Base-by-base conservation (phyloP, 2,329 filamentous ascomycete species). In the Acrocalymma vagum region DNA sequence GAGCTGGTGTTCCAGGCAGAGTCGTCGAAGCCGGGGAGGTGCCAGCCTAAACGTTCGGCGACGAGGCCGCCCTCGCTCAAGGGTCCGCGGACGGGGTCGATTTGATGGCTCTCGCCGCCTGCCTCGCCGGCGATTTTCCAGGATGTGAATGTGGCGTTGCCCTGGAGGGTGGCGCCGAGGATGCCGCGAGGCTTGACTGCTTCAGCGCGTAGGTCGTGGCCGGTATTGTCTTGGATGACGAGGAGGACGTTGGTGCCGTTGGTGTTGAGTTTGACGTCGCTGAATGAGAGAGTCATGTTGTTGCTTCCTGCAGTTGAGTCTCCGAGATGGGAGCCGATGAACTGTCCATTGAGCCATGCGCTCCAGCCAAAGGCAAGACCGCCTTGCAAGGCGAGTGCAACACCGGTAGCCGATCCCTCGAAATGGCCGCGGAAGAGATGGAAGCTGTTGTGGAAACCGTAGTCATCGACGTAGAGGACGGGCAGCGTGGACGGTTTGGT, bases 111-210 rank as follows among this genome's bases (percentile, higher is more conserved):
- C 37, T 80, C 71, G 2, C 80, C 73, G 16, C 79, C 79, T 1
- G 81, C 81, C 14, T 76, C 78, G 6, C 82, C 81, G 3, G 80
- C 78, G 15, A 85, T 73, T 57, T 77, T 80, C 82, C 82, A 85
- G 7, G 74, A 71, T 0, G 69, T 74, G 60, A 83, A 83, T 15
- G 47, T 49, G 11, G 50, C 48, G 15, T 28, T 17, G n/a, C 62
- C 60, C n/a, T 78, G 27, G 1, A 82, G 73, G 1, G 74, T 78
- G 0, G 78, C 79, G 20, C 78, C 76, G 30, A 72, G 71, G 50
- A 83, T 81, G 4, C 80, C 80, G 28, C 79, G 67, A 7, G 77
- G 72, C 11, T 77, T 72, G 4, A 75, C 67, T 5, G 78, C 78
- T 1, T 69, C 72, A 1, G 70, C 70, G 0, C 75, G 76, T 17